phyloP scores from a whole-genome alignment of 352 stramenopile species.

The Phytophthora melonis region DNA sequence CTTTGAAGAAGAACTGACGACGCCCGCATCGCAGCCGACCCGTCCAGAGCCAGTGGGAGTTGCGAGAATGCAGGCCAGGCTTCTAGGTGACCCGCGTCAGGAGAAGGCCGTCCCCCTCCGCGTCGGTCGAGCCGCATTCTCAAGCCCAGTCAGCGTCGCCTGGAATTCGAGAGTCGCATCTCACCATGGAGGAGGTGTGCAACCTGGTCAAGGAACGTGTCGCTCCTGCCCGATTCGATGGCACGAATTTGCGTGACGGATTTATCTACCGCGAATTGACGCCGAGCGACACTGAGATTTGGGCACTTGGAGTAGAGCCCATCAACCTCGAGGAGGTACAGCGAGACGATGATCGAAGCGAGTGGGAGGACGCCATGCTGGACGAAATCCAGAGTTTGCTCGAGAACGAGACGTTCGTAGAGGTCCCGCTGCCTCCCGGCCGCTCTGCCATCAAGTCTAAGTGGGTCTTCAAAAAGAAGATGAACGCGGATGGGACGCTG shows the following conservation, averaged over 20 bases:
- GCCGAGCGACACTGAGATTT: slow-evolving; percentile 2
- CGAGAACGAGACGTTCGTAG: slow-evolving; percentile 13
- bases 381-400: slow-evolving; percentile 10
- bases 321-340: slow-evolving; percentile 11
- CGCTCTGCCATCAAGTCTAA: slow-evolving; percentile 15
- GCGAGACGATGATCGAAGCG: background rate
- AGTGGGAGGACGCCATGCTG: slow-evolving; percentile 19
- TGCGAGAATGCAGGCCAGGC: background rate
- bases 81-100: background rate
- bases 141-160: slow-evolving; percentile 2
- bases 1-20: background rate
- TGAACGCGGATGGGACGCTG: slow-evolving; percentile 26
- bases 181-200: slow-evolving; percentile 13
- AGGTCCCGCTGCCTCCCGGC: slow-evolving; percentile 2
- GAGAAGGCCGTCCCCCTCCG: slow-evolving; percentile 4
- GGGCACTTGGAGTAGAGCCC: slow-evolving; percentile 7
- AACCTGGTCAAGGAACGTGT: slow-evolving; percentile 15
- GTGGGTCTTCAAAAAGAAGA: slow-evolving; percentile 21
- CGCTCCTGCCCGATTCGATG: background rate
- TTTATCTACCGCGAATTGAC: slow-evolving; percentile 9
- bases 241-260: slow-evolving; percentile 6
- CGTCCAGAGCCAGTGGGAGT: slow-evolving; percentile 17
- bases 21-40: background rate
- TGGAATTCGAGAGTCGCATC: slow-evolving; percentile 23
- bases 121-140: slow-evolving; percentile 5